Evolutionary conservation across 108 stramenopile genomes (phyloP).

Genomic region (Aurantiochytrium sp.): DNA sequence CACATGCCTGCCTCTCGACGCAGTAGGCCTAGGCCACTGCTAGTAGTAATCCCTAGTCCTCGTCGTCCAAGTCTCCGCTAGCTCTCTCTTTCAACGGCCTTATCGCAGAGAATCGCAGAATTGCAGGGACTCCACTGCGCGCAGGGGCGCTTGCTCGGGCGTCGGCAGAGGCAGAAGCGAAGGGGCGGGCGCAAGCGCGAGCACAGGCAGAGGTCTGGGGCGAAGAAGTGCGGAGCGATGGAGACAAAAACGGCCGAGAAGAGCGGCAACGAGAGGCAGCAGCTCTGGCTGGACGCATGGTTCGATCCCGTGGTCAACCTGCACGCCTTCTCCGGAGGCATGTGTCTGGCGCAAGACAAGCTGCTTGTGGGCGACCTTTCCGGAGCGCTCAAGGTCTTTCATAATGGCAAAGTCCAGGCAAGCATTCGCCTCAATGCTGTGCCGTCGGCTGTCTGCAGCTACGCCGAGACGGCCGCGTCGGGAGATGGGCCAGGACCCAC

Average conservation of each 20-base stretch:
- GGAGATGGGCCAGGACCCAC: not conserved
- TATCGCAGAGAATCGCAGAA: no score
- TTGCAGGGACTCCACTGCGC: no score
- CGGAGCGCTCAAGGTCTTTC: not conserved
- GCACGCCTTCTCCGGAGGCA: not conserved
- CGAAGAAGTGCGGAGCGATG: not conserved
- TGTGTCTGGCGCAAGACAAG: not conserved
- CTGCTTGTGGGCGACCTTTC: not conserved
- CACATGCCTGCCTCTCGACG: no score
- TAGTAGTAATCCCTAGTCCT: no score
- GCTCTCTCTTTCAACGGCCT: no score
- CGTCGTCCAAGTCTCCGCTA: no score
- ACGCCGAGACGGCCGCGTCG: not conserved
- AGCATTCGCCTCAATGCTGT: not conserved
- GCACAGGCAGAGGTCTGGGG: no score
- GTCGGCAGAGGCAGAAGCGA: no score
- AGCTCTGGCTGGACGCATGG: slow-evolving; percentile 9
- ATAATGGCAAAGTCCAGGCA: not conserved
- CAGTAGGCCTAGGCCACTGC: no score
- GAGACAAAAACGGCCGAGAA: not conserved
- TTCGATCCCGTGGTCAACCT: not conserved
- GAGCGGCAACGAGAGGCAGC: not conserved
- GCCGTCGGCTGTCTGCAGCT: not conserved
- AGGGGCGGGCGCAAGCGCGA: no score
- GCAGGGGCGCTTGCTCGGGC: no score